Conservation (phyloP, 2,329 filamentous ascomycete species). For the Magnaporthiopsis rhizophila region DNA sequence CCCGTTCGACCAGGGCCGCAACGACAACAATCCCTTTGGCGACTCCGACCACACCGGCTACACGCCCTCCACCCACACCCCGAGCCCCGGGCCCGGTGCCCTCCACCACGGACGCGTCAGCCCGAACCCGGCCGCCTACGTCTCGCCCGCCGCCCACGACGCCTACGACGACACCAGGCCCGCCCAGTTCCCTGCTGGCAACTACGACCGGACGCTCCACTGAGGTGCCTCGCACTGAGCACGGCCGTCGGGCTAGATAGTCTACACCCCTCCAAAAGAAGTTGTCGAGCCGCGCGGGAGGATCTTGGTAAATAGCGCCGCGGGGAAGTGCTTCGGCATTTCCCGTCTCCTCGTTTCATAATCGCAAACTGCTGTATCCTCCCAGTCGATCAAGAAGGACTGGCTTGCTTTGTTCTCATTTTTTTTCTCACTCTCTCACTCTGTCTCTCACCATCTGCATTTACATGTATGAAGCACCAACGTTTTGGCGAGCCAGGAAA, state of each 20-base stretch:
- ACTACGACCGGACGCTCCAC: conserved; percentile 44
- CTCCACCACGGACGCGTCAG: conserved; percentile 3
- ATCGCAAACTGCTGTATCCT: not conserved
- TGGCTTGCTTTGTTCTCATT: not conserved
- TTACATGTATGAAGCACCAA: not conserved
- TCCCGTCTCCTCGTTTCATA: not conserved
- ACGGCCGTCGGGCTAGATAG: not conserved
- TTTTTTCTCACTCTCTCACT: not conserved
- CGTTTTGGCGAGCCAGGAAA: not conserved
- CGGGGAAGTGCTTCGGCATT: not conserved
- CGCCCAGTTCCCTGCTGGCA: conserved; percentile 46
- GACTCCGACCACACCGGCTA: conserved; percentile 31
- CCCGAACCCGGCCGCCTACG: conserved; percentile 24
- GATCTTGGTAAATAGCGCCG: not conserved
- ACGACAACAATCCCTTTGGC: conserved; percentile 37
- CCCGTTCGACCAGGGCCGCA: conserved; percentile 14
- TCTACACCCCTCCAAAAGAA: not conserved
- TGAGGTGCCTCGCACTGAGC: not conserved
- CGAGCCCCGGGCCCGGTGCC: conserved; percentile 7
- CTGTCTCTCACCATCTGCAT: not conserved
- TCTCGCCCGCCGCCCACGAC: conserved; percentile 30
- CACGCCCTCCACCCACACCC: conserved; percentile 17
- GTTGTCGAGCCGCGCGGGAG: not conserved
- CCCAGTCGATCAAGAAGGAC: not conserved
- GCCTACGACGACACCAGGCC: conserved; percentile 38